Percentiles rank a stretch among this genome's conserved stretches.
Evolutionary conservation across 768 basidiomycete species (phyloP).

Genomic region (Auricularia auricula-judae): DNA sequence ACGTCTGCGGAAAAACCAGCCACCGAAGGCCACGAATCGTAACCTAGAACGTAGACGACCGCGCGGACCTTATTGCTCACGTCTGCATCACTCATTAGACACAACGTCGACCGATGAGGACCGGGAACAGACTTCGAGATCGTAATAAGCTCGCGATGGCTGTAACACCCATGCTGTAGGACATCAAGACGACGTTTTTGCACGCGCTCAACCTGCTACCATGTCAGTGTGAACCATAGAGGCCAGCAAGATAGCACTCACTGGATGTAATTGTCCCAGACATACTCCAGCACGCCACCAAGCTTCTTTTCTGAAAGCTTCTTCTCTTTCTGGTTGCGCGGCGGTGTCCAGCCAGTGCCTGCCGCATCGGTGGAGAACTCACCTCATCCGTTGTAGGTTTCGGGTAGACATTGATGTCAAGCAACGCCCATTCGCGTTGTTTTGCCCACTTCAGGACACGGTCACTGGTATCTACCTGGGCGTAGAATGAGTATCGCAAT

Average conservation of each 20-base stretch:
- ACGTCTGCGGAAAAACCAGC: neutral
- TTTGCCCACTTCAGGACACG: constrained; percentile 69
- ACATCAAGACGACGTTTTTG: constrained; percentile 66
- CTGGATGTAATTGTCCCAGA: constrained; percentile 98
- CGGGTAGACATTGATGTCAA: constrained; percentile 81
- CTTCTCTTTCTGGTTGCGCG: constrained; percentile 23
- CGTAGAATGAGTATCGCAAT: no score
- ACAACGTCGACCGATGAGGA: neutral
- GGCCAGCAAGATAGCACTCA: constrained; percentile 27
- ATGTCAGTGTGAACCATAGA: constrained; percentile 5
- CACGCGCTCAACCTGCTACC: constrained; percentile 55
- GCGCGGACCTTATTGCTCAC: constrained; percentile 56
- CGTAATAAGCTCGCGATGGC: constrained; percentile 66
- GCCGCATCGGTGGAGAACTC: no score
- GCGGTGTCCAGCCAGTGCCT: neutral
- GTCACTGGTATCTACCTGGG: constrained; percentile 80
- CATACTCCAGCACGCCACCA: constrained; percentile 56
- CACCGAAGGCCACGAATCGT: constrained; percentile 14
- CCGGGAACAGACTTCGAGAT: constrained; percentile 42
- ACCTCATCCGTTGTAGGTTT: constrained; percentile 29
- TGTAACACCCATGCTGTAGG: constrained; percentile 77
- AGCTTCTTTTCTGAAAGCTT: constrained; percentile 19
- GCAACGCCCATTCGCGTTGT: constrained; percentile 51
- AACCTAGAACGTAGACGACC: constrained; percentile 71
- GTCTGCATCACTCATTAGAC: constrained; percentile 26